Percentiles rank a stretch among this genome's conserved stretches.
These are phyloP conservation scores for Rutstroemia sp. DNA, from an alignment of 2,329 filamentous ascomycete species.

Conservation along the genomic window DNA sequence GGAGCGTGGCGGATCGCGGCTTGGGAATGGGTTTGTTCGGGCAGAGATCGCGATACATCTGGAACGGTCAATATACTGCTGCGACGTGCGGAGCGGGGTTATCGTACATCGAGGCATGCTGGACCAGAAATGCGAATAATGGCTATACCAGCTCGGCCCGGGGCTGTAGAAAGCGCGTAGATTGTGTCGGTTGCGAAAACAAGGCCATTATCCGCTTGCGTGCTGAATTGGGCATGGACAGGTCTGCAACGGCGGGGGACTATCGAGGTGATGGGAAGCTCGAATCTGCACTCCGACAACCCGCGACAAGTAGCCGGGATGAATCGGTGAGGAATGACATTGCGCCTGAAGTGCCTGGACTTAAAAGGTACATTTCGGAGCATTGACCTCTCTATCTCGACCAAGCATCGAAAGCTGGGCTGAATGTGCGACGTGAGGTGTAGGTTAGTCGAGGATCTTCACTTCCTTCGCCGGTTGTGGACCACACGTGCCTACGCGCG, in stretches of 20 bases:
- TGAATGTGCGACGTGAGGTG: background rate
- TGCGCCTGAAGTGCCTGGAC: background rate
- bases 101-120: constrained; percentile 56
- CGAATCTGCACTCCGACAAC: background rate
- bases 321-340: background rate
- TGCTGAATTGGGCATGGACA: background rate
- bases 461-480: background rate
- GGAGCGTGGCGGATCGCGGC: constrained; percentile 60
- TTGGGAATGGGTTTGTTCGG: constrained; percentile 45
- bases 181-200: constrained; percentile 50
- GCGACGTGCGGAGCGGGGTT: constrained; percentile 4
- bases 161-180: constrained; percentile 83
- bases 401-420: background rate
- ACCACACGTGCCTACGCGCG: background rate
- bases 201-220: background rate
- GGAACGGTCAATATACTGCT: constrained; percentile 14
- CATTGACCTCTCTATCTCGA: constrained; percentile 2
- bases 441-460: background rate
- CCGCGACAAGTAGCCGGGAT: background rate
- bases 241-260: background rate
- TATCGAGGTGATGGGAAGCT: background rate
- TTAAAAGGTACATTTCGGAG: constrained; percentile 4
- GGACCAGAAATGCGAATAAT: constrained; percentile 82
- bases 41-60: constrained; percentile 60
- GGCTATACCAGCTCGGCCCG: constrained; percentile 82